Conservation (phyloP, 177 flowering plant genomes). For the Tripterygium wilfordii region DNA sequence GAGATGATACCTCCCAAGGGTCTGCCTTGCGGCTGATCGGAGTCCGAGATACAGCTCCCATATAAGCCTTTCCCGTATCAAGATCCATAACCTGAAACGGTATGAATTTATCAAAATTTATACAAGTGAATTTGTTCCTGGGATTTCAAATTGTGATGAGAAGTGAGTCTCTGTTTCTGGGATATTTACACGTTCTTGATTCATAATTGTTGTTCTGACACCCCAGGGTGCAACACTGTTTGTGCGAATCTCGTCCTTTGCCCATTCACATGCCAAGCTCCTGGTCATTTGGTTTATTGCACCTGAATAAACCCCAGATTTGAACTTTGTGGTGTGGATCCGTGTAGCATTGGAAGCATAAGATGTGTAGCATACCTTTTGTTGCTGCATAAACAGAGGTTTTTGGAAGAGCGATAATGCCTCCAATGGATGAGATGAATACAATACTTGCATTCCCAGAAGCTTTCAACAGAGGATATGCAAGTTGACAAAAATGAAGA, state of each 20-base stretch:
- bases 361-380: slow-evolving; percentile 22
- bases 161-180: too few species aligned
- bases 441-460: slow-evolving; percentile 37
- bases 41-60: slow-evolving; percentile 14
- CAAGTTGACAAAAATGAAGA: slow-evolving; percentile 37
- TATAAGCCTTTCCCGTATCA: not conserved
- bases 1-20: slow-evolving; percentile 38
- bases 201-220: slow-evolving; percentile 20
- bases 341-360: too few species aligned
- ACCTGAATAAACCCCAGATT: slow-evolving; percentile 22
- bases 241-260: slow-evolving; percentile 30
- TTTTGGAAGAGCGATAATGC: slow-evolving; percentile 12
- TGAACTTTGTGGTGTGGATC: too few species aligned
- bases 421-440: slow-evolving; percentile 37
- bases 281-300: slow-evolving; percentile 35
- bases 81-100: too few species aligned
- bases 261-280: slow-evolving; percentile 47
- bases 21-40: slow-evolving; percentile 41
- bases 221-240: slow-evolving; percentile 34
- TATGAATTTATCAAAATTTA: too few species aligned
- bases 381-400: slow-evolving; percentile 28
- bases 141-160: too few species aligned
- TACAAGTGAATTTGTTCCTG: too few species aligned
- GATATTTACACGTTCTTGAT: not conserved
- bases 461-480: slow-evolving; percentile 32